Conservation (phyloP, 169 alveolate species). For the Theileria annulata region DNA sequence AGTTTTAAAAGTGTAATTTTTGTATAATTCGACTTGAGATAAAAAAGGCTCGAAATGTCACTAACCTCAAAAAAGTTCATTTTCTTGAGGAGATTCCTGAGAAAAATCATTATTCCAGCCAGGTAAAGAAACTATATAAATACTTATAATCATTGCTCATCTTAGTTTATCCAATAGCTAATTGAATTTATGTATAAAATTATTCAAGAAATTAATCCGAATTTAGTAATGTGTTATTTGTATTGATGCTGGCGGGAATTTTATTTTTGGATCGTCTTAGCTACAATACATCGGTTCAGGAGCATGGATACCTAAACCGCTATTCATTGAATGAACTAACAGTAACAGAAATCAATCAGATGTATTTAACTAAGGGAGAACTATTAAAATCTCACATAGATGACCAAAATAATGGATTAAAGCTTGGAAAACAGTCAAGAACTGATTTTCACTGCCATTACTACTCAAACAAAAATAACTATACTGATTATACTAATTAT, state of each 20-base stretch:
- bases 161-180: too few relatives aligned
- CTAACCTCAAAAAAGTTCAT: slow-evolving; percentile 1
- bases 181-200: too few relatives aligned
- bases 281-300: slow-evolving; percentile 39
- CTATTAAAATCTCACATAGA: not conserved
- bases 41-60: not conserved
- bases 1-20: too few relatives aligned
- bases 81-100: not conserved
- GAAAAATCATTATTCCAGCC: not conserved
- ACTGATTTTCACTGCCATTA: slow-evolving; percentile 8
- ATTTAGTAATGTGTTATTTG: slow-evolving; percentile 52
- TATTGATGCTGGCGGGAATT: slow-evolving; percentile 17
- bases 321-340: slow-evolving; percentile 32
- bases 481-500: not conserved
- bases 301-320: slow-evolving; percentile 51
- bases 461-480: slow-evolving; percentile 2
- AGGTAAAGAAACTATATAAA: not conserved
- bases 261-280: slow-evolving; percentile 20
- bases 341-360: slow-evolving; percentile 3
- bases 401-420: not conserved
- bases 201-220: too few relatives aligned
- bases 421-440: not conserved
- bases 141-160: too few relatives aligned
- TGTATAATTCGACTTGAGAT: not conserved
- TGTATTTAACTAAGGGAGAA: slow-evolving; percentile 14